phyloP scores from a whole-genome alignment of 805 yeast species.

The Ogataea paraovalis region DNA sequence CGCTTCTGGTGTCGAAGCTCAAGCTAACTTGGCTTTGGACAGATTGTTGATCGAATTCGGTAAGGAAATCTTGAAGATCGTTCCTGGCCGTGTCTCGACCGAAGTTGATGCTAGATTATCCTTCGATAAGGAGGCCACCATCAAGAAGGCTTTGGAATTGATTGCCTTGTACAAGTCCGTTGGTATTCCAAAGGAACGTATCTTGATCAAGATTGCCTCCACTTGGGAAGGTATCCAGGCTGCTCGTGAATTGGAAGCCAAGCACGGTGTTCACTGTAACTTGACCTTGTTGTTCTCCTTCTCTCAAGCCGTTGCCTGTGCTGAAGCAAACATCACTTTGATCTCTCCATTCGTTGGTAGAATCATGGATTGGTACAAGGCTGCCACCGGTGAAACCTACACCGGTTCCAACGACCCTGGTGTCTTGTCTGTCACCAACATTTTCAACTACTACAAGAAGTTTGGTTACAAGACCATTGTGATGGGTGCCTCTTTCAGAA shows the following conservation, averaged over 20 bases:
- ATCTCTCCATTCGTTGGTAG: conserved; percentile 99
- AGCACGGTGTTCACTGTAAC: conserved; percentile 91
- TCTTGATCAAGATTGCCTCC: conserved; percentile 93
- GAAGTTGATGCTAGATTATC: conserved; percentile 99
- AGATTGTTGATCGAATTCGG: conserved; percentile 95
- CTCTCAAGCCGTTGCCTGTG: conserved; percentile 98
- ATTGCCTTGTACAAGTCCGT: conserved; percentile 79
- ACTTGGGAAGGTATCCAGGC: conserved; percentile 99
- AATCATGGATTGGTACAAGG: conserved; percentile 98
- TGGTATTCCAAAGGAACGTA: conserved; percentile 86
- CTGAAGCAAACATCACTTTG: conserved; percentile 93
- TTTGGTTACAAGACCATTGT: conserved; percentile 94
- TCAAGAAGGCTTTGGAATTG: conserved; percentile 89
- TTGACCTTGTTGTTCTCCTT: conserved; percentile 92
- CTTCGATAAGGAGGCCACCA: conserved; percentile 89
- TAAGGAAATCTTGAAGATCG: conserved; percentile 83
- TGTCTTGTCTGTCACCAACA: conserved; percentile 81
- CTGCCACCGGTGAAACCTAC: conserved; percentile 85
- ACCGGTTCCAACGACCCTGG: conserved; percentile 87
- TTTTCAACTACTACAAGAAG: conserved; percentile 98
- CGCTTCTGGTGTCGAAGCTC: conserved; percentile 55
- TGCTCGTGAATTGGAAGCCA: conserved; percentile 88
- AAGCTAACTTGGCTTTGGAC: conserved; percentile 84
- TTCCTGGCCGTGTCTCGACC: conserved; percentile 98
- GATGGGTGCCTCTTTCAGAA: conserved; percentile 99